These are phyloP conservation scores for Funneliformis mosseae DNA, from an alignment of 192 early-diverging fungal genomes.

Conservation along the genomic window DNA sequence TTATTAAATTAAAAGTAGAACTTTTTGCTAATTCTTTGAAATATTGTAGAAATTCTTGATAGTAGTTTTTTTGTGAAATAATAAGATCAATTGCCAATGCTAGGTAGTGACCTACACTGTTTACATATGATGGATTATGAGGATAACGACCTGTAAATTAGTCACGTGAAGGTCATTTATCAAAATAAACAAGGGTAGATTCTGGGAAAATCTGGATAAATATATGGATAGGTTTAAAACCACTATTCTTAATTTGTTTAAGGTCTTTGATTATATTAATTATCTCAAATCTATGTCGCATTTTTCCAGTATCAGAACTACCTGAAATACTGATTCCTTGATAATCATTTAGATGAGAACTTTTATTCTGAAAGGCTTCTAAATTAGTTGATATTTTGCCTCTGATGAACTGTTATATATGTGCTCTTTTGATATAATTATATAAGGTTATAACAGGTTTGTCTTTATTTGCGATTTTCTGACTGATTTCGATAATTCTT, in stretches of 20 bases:
- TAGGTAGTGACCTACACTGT: neutral
- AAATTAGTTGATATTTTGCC: neutral
- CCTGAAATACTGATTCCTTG: neutral
- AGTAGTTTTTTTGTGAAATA: too few species aligned
- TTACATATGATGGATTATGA: neutral
- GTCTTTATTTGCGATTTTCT: too few species aligned
- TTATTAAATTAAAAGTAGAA: neutral
- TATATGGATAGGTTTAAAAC: neutral
- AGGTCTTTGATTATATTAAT: conserved; percentile 3
- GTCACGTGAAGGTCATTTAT: neutral
- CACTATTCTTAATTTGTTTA: neutral
- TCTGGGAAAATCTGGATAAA: too few species aligned
- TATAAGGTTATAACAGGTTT: too few species aligned
- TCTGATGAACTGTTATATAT: neutral
- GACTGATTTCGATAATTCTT: too few species aligned
- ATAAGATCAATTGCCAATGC: conserved; percentile 41
- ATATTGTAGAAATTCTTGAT: conserved; percentile 9
- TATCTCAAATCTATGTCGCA: neutral
- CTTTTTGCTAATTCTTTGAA: neutral
- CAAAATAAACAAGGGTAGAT: too few species aligned
- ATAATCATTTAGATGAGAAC: conserved; percentile 1
- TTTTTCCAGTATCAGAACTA: neutral
- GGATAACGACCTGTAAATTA: neutral
- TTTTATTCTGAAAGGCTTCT: neutral
- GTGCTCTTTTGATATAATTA: neutral